Evolutionary conservation across 306 rosid species (phyloP).

Genomic region (Castanopsis chinensis): DNA sequence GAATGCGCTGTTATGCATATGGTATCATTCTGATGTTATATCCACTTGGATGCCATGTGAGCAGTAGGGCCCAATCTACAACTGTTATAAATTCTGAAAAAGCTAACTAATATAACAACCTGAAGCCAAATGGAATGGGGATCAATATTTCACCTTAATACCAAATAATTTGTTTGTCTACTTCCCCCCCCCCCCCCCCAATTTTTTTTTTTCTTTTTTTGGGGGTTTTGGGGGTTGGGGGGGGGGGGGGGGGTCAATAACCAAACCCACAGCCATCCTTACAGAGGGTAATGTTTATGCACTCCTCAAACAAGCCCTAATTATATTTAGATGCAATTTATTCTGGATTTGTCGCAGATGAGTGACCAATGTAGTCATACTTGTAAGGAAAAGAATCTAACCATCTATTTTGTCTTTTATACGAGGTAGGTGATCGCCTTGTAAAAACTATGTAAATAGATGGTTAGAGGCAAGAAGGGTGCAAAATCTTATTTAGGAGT

Average conservation of each 20-base stretch:
- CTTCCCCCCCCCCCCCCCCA: too few relatives aligned
- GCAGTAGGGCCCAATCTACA: neutral
- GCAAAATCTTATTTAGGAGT: neutral
- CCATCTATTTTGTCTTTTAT: neutral
- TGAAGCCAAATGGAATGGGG: neutral
- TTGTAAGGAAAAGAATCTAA: neutral
- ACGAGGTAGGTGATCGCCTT: neutral
- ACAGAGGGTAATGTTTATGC: neutral
- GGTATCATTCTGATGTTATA: neutral
- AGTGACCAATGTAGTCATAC: neutral
- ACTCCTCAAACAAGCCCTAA: neutral
- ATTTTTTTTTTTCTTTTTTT: neutral
- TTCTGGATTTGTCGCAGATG: neutral
- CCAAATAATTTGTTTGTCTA: neutral
- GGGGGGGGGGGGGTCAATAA: neutral
- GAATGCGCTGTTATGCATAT: neutral
- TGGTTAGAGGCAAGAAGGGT: neutral
- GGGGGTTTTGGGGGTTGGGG: too few relatives aligned
- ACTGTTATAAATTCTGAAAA: neutral
- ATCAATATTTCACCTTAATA: neutral
- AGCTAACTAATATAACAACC: neutral
- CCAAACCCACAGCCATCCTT: neutral
- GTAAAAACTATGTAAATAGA: neutral
- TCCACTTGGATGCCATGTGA: neutral
- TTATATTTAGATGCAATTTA: neutral